Conservation (phyloP, 768 basidiomycete species). For the Psilocybe cubensis region DNA sequence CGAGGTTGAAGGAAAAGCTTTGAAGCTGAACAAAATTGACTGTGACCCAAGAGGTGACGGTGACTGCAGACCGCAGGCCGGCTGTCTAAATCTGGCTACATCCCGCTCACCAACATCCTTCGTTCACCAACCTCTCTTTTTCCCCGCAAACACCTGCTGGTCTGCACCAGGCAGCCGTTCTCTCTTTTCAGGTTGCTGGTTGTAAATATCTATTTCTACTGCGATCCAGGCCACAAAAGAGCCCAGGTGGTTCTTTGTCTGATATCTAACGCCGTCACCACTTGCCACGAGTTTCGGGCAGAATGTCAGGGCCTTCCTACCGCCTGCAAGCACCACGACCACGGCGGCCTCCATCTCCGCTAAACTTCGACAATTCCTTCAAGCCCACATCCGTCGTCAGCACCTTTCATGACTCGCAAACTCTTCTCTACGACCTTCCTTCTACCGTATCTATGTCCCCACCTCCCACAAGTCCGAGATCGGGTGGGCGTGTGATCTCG, state of each 20-base stretch:
- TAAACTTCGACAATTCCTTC: conserved; percentile 55
- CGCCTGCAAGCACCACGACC: conserved; percentile 66
- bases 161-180: conserved; percentile 12
- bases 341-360: conserved; percentile 62
- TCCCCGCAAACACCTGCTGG: conserved; percentile 3
- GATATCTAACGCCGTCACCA: conserved; percentile 14
- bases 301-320: conserved; percentile 67
- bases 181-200: conserved; percentile 13
- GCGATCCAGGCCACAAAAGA: conserved; percentile 9
- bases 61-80: conserved; percentile 18
- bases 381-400: conserved; percentile 44
- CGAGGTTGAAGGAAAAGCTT: conserved; percentile 1
- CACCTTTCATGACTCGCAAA: conserved; percentile 51
- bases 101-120: conserved; percentile 18
- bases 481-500: conserved; percentile 45
- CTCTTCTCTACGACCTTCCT: conserved; percentile 80
- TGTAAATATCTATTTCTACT: conserved; percentile 19
- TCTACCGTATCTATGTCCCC: conserved; percentile 60
- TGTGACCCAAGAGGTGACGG: conserved; percentile 24
- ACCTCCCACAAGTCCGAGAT: conserved; percentile 58
- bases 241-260: conserved; percentile 26
- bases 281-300: conserved; percentile 25
- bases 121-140: conserved; percentile 10
- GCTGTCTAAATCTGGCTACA: conserved; percentile 16
- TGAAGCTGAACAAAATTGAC: neutral